These are phyloP conservation scores for Candida succiphila DNA, from an alignment of 805 yeast genomes.

Conservation along the genomic window DNA sequence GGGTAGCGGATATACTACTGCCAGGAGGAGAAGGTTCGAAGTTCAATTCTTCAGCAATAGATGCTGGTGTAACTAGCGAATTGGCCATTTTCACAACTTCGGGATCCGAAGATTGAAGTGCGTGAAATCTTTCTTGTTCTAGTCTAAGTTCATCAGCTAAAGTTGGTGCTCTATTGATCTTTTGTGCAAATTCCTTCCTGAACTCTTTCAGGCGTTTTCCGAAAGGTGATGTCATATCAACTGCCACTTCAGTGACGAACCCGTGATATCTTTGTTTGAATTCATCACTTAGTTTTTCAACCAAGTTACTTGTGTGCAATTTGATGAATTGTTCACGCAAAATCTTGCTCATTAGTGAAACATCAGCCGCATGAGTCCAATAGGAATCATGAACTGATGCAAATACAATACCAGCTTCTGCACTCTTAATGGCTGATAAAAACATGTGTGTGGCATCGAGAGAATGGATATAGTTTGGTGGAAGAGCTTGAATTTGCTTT, in stretches of 20 bases:
- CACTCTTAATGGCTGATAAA: conserved; percentile 73
- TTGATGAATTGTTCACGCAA: conserved; percentile 73
- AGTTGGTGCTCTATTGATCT: conserved; percentile 45
- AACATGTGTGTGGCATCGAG: conserved; percentile 97
- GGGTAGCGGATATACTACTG: conserved; percentile 6
- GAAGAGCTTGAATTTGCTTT: conserved; percentile 87
- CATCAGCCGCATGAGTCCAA: conserved; percentile 93
- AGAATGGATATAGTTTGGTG: conserved; percentile 93
- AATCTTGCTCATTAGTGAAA: conserved; percentile 56
- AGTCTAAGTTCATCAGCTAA: conserved; percentile 64
- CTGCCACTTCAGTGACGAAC: conserved; percentile 48
- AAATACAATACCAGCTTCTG: conserved; percentile 54
- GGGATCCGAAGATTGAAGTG: conserved; percentile 44
- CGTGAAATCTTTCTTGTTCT: conserved; percentile 53
- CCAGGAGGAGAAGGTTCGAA: background rate
- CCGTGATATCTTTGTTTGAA: conserved; percentile 73
- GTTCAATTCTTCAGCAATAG: conserved; percentile 31
- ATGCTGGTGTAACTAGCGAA: conserved; percentile 60
- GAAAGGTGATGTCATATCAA: conserved; percentile 41
- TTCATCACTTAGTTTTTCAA: conserved; percentile 63
- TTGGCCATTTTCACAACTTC: conserved; percentile 37
- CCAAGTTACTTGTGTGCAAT: conserved; percentile 65
- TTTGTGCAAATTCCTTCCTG: conserved; percentile 37
- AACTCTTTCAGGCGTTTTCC: conserved; percentile 40
- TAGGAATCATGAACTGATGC: conserved; percentile 97